Base-by-base conservation (phyloP, 2,329 filamentous ascomycete species). In the Juglanconis sp. region DNA sequence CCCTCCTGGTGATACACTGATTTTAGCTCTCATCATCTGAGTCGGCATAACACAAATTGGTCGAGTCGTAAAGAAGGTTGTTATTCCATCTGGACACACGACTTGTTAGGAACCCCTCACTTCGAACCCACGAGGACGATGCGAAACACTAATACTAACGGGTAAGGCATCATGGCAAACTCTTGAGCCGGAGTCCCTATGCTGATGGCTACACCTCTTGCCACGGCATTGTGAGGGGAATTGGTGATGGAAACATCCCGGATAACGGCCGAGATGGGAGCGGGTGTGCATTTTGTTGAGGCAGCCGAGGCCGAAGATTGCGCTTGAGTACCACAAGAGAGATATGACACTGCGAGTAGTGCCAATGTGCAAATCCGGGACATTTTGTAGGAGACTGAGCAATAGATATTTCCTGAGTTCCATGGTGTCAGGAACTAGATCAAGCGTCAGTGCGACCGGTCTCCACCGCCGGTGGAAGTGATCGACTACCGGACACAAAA, bases 151-250 rank as follows among this genome's bases (percentile, higher is more conserved):
- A n/a, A n/a, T n/a, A 17, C 56, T 31, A 35, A 58, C 56, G 48
- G 42, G 1, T 58, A 46, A 3, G 56, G 56, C 48, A 58, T 46
- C 31, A 58, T 47, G 9, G 56, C 56, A 31, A 58, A 44, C 31
- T 52, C 34, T 36, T 58, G 56, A 8, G 38, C 40, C 8, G 56
- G 56, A 1, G 56, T 35, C 3, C 56, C 56, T 13, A 58, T 48
- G 11, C 48, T 52, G 10, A 58, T 51, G 13, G 36, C 56, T 10
- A 52, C 49, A 17, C 56, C 56, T 47, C 56, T 52, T 31, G 11
- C 30, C 35, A 34, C 30, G 8, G 53, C 53, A 54, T 46, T 30
- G 8, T 54, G 34, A 6, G 53, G 53, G 17, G 53, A 54, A 8
- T 54, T 54, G n/a, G 53, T 38, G 38, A 54, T n/a, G 8, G 53